A percentile compares a stretch with the other conserved stretches of the same genome.
Evolutionary conservation across 768 basidiomycete species (phyloP).

Genomic region (Macrolepiota albuminosa): DNA sequence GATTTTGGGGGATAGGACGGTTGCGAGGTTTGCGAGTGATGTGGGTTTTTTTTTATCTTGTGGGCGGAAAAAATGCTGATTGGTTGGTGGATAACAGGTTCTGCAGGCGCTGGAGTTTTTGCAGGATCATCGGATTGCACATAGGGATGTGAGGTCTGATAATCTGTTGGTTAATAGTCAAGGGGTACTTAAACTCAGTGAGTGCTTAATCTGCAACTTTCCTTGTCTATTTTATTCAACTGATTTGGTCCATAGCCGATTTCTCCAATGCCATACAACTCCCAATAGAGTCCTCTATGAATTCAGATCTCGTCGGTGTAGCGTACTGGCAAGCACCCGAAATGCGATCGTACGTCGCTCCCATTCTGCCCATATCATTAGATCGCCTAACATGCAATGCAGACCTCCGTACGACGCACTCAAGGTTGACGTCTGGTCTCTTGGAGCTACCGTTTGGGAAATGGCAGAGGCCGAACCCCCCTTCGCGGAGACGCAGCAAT

Average conservation of each 20-base stretch:
- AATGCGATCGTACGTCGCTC: conserved; percentile 53
- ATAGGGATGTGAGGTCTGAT: conserved; percentile 82
- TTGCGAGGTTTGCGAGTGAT: conserved; percentile 74
- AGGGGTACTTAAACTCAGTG: conserved; percentile 74
- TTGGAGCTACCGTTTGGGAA: conserved; percentile 84
- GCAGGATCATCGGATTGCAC: conserved; percentile 62
- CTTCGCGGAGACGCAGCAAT: conserved; percentile 53
- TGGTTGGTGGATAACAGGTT: conserved; percentile 34
- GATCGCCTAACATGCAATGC: background rate
- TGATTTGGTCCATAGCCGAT: conserved; percentile 47
- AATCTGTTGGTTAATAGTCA: conserved; percentile 68
- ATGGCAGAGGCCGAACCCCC: conserved; percentile 73
- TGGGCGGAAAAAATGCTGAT: background rate
- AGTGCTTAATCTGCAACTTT: conserved; percentile 18
- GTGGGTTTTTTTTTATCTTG: conserved; percentile 39
- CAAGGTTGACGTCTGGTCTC: conserved; percentile 76
- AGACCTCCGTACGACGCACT: conserved; percentile 70
- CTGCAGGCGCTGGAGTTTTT: conserved; percentile 64
- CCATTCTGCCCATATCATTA: background rate
- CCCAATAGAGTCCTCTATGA: conserved; percentile 41
- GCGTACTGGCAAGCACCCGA: conserved; percentile 86
- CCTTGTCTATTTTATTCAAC: background rate
- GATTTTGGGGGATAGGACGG: conserved; percentile 59
- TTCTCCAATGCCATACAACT: conserved; percentile 75
- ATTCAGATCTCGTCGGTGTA: conserved; percentile 62